Evolutionary conservation across 768 basidiomycete species (phyloP).

Genomic region (Cyclocybe cylindracea): DNA sequence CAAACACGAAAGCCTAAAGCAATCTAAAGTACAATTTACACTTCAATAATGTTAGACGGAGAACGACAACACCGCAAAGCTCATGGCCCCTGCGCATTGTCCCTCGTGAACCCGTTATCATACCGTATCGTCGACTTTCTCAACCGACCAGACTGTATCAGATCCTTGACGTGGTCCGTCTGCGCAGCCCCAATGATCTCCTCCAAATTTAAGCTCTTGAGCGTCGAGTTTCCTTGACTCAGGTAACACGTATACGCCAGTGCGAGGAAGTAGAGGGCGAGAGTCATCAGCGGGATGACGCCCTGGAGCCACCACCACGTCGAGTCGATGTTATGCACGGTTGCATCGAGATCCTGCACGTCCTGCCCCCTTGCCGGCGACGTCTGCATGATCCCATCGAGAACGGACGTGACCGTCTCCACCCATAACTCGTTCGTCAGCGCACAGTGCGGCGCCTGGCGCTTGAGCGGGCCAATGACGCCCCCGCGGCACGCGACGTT

Average conservation of each 20-base stretch:
- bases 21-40: too few relatives aligned
- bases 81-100: too few relatives aligned
- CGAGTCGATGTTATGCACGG: slow-evolving; percentile 7
- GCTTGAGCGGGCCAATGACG: slow-evolving; percentile 16
- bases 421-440: slow-evolving; percentile 14
- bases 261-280: slow-evolving; percentile 11
- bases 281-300: slow-evolving; percentile 10
- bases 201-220: too few relatives aligned
- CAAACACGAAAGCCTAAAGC: too few relatives aligned
- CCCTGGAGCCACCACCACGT: slow-evolving; percentile 19
- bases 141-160: too few relatives aligned
- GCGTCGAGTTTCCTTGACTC: too few relatives aligned
- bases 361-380: slow-evolving; percentile 3
- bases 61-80: too few relatives aligned
- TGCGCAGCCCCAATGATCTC: too few relatives aligned
- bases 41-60: too few relatives aligned
- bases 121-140: too few relatives aligned
- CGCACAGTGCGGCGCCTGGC: slow-evolving; percentile 6
- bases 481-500: slow-evolving; percentile 16
- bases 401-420: slow-evolving; percentile 11
- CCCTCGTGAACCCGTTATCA: too few relatives aligned
- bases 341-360: slow-evolving; percentile 10
- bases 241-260: not conserved
- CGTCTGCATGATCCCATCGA: slow-evolving; percentile 21
- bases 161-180: too few relatives aligned